phyloP scores from a whole-genome alignment of 805 yeast species.

The Nakazawaea holstii region DNA sequence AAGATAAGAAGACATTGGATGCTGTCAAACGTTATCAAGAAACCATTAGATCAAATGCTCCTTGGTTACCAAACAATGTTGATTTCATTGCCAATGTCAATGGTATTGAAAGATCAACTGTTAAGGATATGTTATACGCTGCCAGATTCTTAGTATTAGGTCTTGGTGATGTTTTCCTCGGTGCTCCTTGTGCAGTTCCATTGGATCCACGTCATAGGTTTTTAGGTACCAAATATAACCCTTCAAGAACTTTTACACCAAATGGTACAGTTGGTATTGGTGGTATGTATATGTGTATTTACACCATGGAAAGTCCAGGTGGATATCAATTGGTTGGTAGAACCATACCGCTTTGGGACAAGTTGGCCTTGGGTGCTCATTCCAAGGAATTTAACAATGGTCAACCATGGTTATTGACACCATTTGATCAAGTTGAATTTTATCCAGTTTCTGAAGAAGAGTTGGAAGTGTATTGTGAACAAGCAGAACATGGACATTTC shows the following conservation, averaged over 20 bases:
- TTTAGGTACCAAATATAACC: slow-evolving; percentile 91
- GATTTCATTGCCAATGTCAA: slow-evolving; percentile 91
- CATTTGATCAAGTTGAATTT: slow-evolving; percentile 92
- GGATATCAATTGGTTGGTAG: slow-evolving; percentile 97
- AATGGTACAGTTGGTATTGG: slow-evolving; percentile 98
- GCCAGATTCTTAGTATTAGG: slow-evolving; percentile 93
- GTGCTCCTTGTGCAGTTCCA: slow-evolving; percentile 99
- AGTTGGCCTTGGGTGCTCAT: slow-evolving; percentile 70
- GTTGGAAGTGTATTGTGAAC: slow-evolving; percentile 63
- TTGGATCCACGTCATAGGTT: slow-evolving; percentile 93
- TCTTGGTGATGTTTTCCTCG: slow-evolving; percentile 93
- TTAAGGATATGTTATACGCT: slow-evolving; percentile 77
- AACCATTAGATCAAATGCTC: slow-evolving; percentile 89
- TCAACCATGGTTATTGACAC: slow-evolving; percentile 85
- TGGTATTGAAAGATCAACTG: slow-evolving; percentile 69
- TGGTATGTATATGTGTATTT: slow-evolving; percentile 98
- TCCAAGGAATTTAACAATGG: slow-evolving; percentile 34
- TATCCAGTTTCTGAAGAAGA: slow-evolving; percentile 88
- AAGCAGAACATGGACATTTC: slow-evolving; percentile 77
- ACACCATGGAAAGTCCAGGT: slow-evolving; percentile 98
- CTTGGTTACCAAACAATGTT: slow-evolving; percentile 97
- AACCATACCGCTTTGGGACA: slow-evolving; percentile 98
- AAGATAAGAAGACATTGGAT: slow-evolving; percentile 81
- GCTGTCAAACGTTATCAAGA: slow-evolving; percentile 91
- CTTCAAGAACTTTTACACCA: slow-evolving; percentile 93